Evolutionary conservation across 2,329 filamentous ascomycete species (phyloP).

Genomic region (Stenocarpella maydis): DNA sequence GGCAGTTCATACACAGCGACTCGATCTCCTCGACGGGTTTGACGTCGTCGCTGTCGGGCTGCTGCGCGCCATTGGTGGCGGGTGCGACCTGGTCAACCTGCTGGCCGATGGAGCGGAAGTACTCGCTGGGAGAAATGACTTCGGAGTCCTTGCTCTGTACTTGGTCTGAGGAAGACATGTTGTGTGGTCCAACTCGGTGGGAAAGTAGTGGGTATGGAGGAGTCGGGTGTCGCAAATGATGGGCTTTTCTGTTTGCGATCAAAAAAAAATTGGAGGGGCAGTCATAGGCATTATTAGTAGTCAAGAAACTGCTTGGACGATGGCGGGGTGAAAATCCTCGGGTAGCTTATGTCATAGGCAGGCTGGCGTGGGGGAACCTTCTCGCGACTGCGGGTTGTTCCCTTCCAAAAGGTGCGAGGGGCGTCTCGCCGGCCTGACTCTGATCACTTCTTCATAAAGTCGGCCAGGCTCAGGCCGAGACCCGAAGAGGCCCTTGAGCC

Average conservation of each 20-base stretch:
- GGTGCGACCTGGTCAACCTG: slow-evolving; percentile 63
- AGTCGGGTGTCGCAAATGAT: slow-evolving; percentile 11
- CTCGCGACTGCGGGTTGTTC: slow-evolving; percentile 21
- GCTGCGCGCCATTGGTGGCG: slow-evolving; percentile 46
- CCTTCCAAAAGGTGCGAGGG: no score
- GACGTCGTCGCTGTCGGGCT: slow-evolving; percentile 54
- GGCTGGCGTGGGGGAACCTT: slow-evolving; percentile 39
- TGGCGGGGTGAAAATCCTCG: slow-evolving; percentile 46
- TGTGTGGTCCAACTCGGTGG: background rate
- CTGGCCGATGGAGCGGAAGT: slow-evolving; percentile 70
- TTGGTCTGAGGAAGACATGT: slow-evolving; percentile 41
- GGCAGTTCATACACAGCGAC: slow-evolving; percentile 87
- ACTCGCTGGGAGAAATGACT: slow-evolving; percentile 55
- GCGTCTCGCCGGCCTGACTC: slow-evolving; percentile 12
- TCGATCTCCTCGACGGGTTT: slow-evolving; percentile 74
- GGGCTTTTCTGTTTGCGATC: slow-evolving; percentile 13
- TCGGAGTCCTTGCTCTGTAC: slow-evolving; percentile 43
- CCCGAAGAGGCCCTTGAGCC: slow-evolving; percentile 47
- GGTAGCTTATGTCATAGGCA: slow-evolving; percentile 45
- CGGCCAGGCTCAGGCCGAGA: slow-evolving; percentile 60
- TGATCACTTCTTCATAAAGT: slow-evolving; percentile 57
- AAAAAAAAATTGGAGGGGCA: slow-evolving; percentile 51
- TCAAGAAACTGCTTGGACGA: slow-evolving; percentile 4
- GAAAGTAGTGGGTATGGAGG: background rate
- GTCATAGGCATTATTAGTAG: slow-evolving; percentile 11